Evolutionary conservation across 257 asterid species (phyloP).

Genomic region (Plantago major): DNA sequence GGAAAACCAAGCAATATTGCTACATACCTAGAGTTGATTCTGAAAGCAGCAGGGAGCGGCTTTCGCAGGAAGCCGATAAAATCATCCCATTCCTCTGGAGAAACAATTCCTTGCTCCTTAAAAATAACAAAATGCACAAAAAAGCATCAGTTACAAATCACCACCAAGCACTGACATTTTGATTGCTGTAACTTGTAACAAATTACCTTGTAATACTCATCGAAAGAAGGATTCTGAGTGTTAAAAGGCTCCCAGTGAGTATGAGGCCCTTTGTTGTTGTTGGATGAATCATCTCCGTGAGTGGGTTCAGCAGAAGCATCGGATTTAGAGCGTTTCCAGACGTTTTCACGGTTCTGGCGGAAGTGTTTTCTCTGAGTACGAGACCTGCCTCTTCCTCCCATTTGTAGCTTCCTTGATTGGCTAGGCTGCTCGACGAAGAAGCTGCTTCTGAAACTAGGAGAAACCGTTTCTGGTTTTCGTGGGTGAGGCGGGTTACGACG

Average conservation of each 20-base stretch:
- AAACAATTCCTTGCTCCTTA: slow-evolving; percentile 80
- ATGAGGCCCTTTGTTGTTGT: slow-evolving; percentile 15
- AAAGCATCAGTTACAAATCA: neutral
- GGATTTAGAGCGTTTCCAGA: slow-evolving; percentile 74
- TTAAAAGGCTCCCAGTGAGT: slow-evolving; percentile 62
- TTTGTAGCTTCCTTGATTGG: slow-evolving; percentile 9
- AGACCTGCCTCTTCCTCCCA: slow-evolving; percentile 87
- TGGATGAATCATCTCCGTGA: slow-evolving; percentile 21
- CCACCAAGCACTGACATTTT: neutral
- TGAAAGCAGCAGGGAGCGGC: slow-evolving; percentile 91
- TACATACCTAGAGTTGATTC: slow-evolving; percentile 79
- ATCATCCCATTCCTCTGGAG: slow-evolving; percentile 80
- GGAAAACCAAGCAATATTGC: neutral
- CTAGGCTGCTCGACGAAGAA: neutral
- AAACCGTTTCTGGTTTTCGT: neutral
- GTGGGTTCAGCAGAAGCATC: slow-evolving; percentile 37
- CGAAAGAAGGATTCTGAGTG: slow-evolving; percentile 69
- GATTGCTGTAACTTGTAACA: too few species aligned
- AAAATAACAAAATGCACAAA: neutral
- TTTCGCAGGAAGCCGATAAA: slow-evolving; percentile 52
- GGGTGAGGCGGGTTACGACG: neutral
- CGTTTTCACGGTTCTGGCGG: slow-evolving; percentile 70
- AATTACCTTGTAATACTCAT: slow-evolving; percentile 78
- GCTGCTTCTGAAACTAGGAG: neutral
- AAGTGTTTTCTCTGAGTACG: slow-evolving; percentile 97